phyloP scores from a whole-genome alignment of 148 eudicot genomes.

The Vaccinium corymbosum region DNA sequence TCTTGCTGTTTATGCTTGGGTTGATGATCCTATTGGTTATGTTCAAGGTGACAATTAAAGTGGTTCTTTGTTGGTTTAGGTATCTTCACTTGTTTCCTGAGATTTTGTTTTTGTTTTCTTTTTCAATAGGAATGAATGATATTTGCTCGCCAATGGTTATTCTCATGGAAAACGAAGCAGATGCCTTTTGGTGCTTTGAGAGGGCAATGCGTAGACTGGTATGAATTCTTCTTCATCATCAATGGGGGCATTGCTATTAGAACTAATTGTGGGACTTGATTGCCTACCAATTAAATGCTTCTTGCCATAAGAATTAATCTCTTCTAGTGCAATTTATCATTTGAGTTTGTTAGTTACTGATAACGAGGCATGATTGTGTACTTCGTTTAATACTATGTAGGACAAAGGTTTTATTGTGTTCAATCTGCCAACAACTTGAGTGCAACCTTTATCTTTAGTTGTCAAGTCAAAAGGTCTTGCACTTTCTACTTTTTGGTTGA shows the following conservation, averaged over 20 bases:
- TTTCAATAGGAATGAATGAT: constrained; percentile 79
- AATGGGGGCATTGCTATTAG: not conserved
- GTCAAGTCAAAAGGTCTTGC: not conserved
- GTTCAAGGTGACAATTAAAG: constrained; percentile 65
- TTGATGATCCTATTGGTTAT: constrained; percentile 75
- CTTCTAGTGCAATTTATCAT: not conserved
- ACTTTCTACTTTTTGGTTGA: not conserved
- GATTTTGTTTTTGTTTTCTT: constrained; percentile 15
- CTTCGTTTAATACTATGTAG: not conserved
- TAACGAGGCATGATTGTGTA: too few relatives aligned
- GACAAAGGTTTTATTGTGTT: not conserved
- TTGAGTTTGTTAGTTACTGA: not conserved
- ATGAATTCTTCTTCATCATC: constrained; percentile 19
- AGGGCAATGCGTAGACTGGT: constrained; percentile 97
- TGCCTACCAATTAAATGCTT: not conserved
- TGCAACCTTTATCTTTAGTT: not conserved
- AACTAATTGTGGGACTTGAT: not conserved
- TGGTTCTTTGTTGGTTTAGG: not conserved
- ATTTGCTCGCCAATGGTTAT: constrained; percentile 95
- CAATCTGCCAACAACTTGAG: not conserved
- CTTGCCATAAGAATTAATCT: not conserved
- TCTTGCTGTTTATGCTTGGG: constrained; percentile 85
- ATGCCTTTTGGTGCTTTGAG: constrained; percentile 96
- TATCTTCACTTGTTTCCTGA: not conserved
- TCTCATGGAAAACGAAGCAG: constrained; percentile 88